phyloP scores from a whole-genome alignment of 768 basidiomycete genomes.

The Strobilomyces dryophilus region DNA sequence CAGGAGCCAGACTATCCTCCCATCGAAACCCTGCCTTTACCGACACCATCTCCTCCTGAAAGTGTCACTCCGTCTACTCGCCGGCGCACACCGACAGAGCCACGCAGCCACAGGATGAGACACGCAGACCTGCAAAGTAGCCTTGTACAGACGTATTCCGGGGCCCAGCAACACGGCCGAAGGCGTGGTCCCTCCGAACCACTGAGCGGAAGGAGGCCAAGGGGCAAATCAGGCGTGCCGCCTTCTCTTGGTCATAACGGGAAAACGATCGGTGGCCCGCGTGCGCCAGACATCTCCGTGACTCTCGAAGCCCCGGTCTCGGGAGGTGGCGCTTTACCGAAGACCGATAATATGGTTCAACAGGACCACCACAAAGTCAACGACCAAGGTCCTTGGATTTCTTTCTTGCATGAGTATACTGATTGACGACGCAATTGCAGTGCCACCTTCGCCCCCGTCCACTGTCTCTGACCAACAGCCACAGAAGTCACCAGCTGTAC shows the following conservation, averaged over 20 bases:
- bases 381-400: neutral
- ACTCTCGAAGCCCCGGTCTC: neutral
- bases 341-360: neutral
- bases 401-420: neutral
- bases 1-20: slow-evolving; percentile 14
- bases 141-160: neutral
- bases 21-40: slow-evolving; percentile 12
- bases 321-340: neutral
- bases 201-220: slow-evolving; percentile 3
- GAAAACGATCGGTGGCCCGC: neutral
- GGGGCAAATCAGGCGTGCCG: neutral
- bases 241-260: neutral
- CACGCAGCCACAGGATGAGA: slow-evolving; percentile 5
- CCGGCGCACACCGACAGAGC: slow-evolving; percentile 9
- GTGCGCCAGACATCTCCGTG: neutral
- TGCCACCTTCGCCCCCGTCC: neutral
- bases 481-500: neutral
- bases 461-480: neutral
- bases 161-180: neutral
- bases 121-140: neutral
- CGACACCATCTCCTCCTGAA: slow-evolving; percentile 9
- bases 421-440: neutral
- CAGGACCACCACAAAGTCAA: neutral
- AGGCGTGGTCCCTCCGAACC: slow-evolving; percentile 1
- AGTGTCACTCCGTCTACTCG: neutral